Conservation (phyloP, 2,329 filamentous ascomycete genomes). For the Trichoderma polysporum region DNA sequence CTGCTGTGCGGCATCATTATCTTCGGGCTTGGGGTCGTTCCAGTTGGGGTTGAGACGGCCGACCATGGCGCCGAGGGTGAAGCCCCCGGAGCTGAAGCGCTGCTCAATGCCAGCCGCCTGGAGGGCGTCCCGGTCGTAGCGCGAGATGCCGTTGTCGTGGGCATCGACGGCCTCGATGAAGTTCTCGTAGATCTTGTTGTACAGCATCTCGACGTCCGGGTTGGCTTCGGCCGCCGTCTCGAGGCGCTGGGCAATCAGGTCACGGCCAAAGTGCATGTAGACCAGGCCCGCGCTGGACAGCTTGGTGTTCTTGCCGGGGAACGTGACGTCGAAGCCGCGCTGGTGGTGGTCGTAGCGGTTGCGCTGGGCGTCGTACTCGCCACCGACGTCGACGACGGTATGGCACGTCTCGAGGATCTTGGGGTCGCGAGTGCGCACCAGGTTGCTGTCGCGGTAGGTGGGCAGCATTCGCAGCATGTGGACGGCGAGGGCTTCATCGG, state of each 20-base stretch:
- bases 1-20: conserved; percentile 59
- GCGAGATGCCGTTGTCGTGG: conserved; percentile 92
- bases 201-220: conserved; percentile 71
- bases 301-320: conserved; percentile 81
- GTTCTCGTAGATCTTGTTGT: conserved; percentile 85
- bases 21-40: conserved; percentile 63
- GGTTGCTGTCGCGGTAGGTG: conserved; percentile 67
- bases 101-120: conserved; percentile 72
- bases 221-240: conserved; percentile 54
- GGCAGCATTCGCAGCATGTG: conserved; percentile 92
- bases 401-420: conserved; percentile 76
- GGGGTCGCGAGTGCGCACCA: conserved; percentile 87
- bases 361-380: conserved; percentile 75
- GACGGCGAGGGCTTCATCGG: conserved; percentile 94
- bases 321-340: conserved; percentile 81
- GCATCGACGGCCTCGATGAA: conserved; percentile 97
- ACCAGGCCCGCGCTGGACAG: conserved; percentile 92
- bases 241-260: conserved; percentile 66
- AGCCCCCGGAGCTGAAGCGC: conserved; percentile 78
- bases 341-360: conserved; percentile 98
- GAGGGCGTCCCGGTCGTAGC: conserved; percentile 71
- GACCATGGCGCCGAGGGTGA: conserved; percentile 83
- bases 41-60: conserved; percentile 75
- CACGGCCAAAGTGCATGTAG: conserved; percentile 90
- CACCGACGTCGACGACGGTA: conserved; percentile 97